A percentile compares a stretch with the other conserved stretches of the same genome.
These are phyloP conservation scores for Meripilus lineatus DNA, from an alignment of 1,284 basidiomycete genomes.

Conservation along the genomic window DNA sequence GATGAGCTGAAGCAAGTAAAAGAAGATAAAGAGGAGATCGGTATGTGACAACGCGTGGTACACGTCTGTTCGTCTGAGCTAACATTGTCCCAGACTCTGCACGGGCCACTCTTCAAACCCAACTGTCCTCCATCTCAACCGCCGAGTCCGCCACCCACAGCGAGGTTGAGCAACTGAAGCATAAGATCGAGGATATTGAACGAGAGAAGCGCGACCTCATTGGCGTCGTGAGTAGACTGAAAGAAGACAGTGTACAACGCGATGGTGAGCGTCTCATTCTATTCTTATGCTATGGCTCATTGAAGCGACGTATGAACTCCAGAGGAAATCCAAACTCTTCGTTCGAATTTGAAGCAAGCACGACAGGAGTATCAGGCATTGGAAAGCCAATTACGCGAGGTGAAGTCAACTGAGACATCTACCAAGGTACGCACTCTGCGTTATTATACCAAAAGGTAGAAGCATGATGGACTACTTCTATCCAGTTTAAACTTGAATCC, in stretches of 20 bases:
- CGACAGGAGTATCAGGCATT: constrained; percentile 66
- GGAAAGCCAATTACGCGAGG: constrained; percentile 63
- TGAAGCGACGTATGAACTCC: too few relatives aligned
- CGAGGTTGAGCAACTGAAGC: constrained; percentile 54
- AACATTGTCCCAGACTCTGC: constrained; percentile 38
- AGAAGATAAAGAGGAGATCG: constrained; percentile 58
- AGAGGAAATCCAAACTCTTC: constrained; percentile 70
- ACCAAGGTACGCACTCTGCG: constrained; percentile 46
- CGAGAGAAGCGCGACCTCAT: constrained; percentile 79
- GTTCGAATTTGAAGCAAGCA: constrained; percentile 64
- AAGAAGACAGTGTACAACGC: constrained; percentile 62
- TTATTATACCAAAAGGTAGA: not conserved
- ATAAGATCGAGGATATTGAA: constrained; percentile 64
- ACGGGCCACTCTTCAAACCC: constrained; percentile 46
- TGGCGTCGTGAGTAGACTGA: constrained; percentile 65
- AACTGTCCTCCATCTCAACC: constrained; percentile 46
- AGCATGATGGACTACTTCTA: not conserved
- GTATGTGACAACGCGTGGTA: constrained; percentile 33
- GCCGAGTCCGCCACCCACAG: constrained; percentile 55
- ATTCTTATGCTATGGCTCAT: constrained; percentile 8
- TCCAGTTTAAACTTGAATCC: constrained; percentile 75
- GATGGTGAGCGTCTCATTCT: constrained; percentile 43
- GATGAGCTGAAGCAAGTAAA: constrained; percentile 50
- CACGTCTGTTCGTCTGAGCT: constrained; percentile 2
- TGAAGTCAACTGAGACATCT: constrained; percentile 65